phyloP scores from a whole-genome alignment of 169 alveolate genomes.

The Prorocentrum cordatum region DNA sequence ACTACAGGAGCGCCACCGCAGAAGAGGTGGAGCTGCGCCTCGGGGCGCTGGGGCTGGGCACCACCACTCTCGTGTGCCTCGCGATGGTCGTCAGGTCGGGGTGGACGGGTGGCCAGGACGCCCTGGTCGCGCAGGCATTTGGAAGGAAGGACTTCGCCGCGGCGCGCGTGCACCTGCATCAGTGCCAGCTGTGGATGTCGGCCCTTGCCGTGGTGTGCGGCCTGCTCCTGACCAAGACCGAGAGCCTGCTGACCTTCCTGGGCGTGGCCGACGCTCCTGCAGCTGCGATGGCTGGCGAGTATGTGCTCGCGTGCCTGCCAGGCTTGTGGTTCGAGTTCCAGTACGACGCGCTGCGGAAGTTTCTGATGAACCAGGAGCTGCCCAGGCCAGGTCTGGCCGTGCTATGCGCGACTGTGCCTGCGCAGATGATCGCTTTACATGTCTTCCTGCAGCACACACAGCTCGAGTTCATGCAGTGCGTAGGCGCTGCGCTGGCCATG shows the following conservation, averaged over 20 bases:
- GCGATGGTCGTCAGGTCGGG: conserved; percentile 44
- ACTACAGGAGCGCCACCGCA: too few species aligned
- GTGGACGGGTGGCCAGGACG: conserved; percentile 39
- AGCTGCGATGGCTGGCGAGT: too few species aligned
- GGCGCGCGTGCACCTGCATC: conserved; percentile 26
- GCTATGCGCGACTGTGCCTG: too few species aligned
- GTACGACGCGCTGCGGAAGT: conserved; percentile 32
- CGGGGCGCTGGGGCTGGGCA: conserved; percentile 33
- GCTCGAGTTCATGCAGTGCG: too few species aligned
- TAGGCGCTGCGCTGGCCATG: too few species aligned
- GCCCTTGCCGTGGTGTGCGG: conserved; percentile 21
- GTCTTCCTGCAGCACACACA: too few species aligned
- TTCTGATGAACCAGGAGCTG: conserved; percentile 45
- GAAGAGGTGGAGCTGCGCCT: conserved; percentile 12
- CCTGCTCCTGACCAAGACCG: conserved; percentile 1
- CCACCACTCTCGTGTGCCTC: conserved; percentile 23
- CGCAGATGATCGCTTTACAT: too few species aligned
- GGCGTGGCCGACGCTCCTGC: too few species aligned
- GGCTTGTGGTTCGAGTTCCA: conserved; percentile 53
- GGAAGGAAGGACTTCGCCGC: conserved; percentile 4
- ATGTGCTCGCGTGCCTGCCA: conserved; percentile 21
- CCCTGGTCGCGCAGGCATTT: conserved; percentile 34
- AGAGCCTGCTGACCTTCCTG: too few species aligned
- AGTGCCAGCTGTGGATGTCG: conserved; percentile 37
- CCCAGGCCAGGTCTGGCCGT: conserved; percentile 30